Evolutionary conservation across 305 asterid species (phyloP), one percentile per base, ranked within the genome.

Genomic region (Fraxinus nigra): DNA sequence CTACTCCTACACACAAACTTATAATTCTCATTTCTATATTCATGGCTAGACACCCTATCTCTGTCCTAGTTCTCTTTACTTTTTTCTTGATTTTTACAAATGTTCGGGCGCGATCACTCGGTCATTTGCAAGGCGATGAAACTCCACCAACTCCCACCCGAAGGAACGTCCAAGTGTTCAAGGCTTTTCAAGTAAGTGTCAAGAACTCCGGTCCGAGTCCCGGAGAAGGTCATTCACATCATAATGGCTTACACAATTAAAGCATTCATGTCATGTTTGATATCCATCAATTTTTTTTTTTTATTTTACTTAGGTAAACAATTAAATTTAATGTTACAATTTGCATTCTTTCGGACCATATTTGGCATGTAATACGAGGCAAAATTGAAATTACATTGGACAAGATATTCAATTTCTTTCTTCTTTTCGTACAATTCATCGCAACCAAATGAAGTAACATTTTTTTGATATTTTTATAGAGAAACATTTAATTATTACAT

Each of bases 151-250:
- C 79, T 2, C 87, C 75, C 1, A 3, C 0, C 22, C 8, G 1
- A 13, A 69, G 35, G 14, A 34, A 4, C 2, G 2, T 65, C 28
- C 76, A 74, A 10, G 48, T 69, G 76, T 35, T 56, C 77, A 28
- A 0, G 80, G 9, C 81, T 4, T 28, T 63, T 32, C 7, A 59
- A 6, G 80, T 32, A 54, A 83, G 20, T 43, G 20, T 83, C 35
- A 72, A 81, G 81, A 80, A 78, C 48, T 85, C 90, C 0, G 88
- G 90, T 70, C 87, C 88, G 1, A 87, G 90, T n/a, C 90, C 90
- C 0, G 88, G 90, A 1, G 88, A 75, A 51, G 90, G 87, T 0
- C 88, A 87, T 76, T 78, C 86, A 9, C 0, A 33, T 28, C 18
- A 2, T 22, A 34, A 56, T 7, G 81, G 82, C 9, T 85, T 67